phyloP scores from a whole-genome alignment of 805 yeast genomes.

The Candida stauntonica region DNA sequence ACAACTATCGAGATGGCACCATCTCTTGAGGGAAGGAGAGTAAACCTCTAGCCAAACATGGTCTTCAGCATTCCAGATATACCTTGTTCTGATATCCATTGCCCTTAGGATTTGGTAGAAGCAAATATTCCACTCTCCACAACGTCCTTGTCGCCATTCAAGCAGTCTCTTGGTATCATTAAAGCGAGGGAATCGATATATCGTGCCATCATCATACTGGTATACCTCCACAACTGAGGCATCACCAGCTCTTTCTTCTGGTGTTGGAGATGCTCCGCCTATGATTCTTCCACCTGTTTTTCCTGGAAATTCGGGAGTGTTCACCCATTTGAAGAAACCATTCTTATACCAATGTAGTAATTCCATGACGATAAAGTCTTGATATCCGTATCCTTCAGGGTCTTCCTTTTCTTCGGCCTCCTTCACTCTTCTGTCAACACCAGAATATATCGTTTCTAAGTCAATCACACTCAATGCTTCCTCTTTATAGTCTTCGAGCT shows the following conservation, averaged over 20 bases:
- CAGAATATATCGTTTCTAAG: conserved; percentile 49
- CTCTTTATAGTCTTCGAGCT: conserved; percentile 16
- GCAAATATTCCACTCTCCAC: conserved; percentile 95
- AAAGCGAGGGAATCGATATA: conserved; percentile 69
- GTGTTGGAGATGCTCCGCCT: conserved; percentile 39
- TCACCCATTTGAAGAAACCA: conserved; percentile 81
- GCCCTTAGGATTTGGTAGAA: conserved; percentile 69
- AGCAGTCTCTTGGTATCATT: conserved; percentile 62
- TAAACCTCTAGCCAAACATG: conserved; percentile 96
- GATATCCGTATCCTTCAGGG: conserved; percentile 36
- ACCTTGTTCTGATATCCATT: conserved; percentile 60
- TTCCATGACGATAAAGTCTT: conserved; percentile 56
- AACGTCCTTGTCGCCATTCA: conserved; percentile 66
- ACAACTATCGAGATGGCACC: conserved; percentile 90
- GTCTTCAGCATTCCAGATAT: conserved; percentile 86
- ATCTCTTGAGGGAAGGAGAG: conserved; percentile 51
- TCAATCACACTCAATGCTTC: conserved; percentile 60
- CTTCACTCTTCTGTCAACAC: conserved; percentile 49
- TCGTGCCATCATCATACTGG: conserved; percentile 49
- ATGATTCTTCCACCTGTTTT: conserved; percentile 31
- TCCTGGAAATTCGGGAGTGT: conserved; percentile 65
- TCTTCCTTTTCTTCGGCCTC: conserved; percentile 16
- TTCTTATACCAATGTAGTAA: conserved; percentile 67
- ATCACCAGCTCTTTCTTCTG: conserved; percentile 40
- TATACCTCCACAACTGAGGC: conserved; percentile 64